Evolutionary conservation across 768 basidiomycete species (phyloP).

Genomic region (Rhizopogon vulgaris): DNA sequence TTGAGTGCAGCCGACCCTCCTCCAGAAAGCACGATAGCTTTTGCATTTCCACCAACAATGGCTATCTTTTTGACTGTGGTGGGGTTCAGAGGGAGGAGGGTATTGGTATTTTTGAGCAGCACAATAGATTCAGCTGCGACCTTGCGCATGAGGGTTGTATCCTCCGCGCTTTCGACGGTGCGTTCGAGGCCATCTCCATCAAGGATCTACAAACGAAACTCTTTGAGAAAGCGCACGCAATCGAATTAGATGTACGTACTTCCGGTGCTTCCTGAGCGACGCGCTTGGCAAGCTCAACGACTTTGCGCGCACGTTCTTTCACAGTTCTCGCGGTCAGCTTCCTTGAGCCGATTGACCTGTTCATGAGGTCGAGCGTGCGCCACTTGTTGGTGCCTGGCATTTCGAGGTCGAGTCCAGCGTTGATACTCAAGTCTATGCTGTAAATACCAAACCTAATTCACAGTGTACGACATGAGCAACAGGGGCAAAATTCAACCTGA

Average conservation of each 20-base stretch:
- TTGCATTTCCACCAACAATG: slow-evolving; percentile 64
- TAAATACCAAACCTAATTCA: slow-evolving; percentile 62
- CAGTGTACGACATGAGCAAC: background rate
- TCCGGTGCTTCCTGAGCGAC: slow-evolving; percentile 64
- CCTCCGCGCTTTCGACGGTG: slow-evolving; percentile 54
- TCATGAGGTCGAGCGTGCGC: slow-evolving; percentile 64
- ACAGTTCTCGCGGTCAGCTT: slow-evolving; percentile 63
- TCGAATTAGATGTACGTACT: slow-evolving; percentile 25
- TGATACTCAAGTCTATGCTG: slow-evolving; percentile 54
- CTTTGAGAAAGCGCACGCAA: background rate
- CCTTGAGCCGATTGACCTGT: slow-evolving; percentile 49
- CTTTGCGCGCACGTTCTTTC: slow-evolving; percentile 59
- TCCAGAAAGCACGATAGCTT: slow-evolving; percentile 62
- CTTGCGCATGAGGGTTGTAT: slow-evolving; percentile 56
- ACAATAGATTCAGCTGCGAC: slow-evolving; percentile 71
- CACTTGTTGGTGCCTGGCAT: slow-evolving; percentile 77
- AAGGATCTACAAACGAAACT: slow-evolving; percentile 38
- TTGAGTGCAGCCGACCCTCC: slow-evolving; percentile 71
- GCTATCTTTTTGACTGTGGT: slow-evolving; percentile 58
- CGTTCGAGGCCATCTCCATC: slow-evolving; percentile 67
- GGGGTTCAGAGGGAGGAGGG: slow-evolving; percentile 32
- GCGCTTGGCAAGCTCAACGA: slow-evolving; percentile 65
- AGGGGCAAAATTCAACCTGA: background rate
- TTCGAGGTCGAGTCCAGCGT: slow-evolving; percentile 76
- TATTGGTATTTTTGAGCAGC: slow-evolving; percentile 62